Evolutionary conservation across 108 stramenopile genomes (phyloP).

Genomic region (Discostella stelligeroides): DNA sequence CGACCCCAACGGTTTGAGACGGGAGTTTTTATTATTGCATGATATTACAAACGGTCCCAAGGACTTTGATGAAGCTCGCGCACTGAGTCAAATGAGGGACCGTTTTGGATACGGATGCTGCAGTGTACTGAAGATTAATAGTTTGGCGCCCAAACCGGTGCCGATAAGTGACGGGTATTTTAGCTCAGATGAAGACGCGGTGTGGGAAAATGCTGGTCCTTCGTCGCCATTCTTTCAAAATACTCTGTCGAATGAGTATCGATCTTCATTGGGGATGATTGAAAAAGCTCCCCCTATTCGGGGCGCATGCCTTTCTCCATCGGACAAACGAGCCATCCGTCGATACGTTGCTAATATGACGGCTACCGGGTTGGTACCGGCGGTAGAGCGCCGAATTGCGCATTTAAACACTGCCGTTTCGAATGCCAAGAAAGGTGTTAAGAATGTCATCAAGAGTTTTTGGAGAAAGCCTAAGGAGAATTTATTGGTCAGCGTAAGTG

Average conservation of each 20-base stretch:
- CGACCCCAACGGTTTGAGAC: conserved; percentile 65
- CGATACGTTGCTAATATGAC: conserved; percentile 69
- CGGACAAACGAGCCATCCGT: conserved; percentile 69
- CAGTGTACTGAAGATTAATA: conserved; percentile 69
- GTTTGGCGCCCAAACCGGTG: conserved; percentile 37
- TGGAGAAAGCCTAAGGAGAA: conserved; percentile 79
- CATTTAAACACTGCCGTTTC: conserved; percentile 77
- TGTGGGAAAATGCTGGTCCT: conserved; percentile 57
- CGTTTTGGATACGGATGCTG: conserved; percentile 72
- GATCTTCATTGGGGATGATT: conserved; percentile 5
- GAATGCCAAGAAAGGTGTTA: conserved; percentile 85
- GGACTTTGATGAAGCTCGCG: conserved; percentile 52
- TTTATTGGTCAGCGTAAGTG: conserved; percentile 19
- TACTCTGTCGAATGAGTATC: conserved; percentile 15
- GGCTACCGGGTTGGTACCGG: conserved; percentile 59
- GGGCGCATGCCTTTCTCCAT: conserved; percentile 52
- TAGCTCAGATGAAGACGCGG: conserved; percentile 50
- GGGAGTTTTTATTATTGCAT: conserved; percentile 81
- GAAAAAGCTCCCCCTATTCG: conserved; percentile 19
- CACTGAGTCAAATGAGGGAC: conserved; percentile 48
- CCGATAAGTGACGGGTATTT: conserved; percentile 54
- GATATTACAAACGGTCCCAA: conserved; percentile 66
- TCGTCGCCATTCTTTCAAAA: conserved; percentile 27
- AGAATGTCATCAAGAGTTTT: conserved; percentile 84
- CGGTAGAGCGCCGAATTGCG: conserved; percentile 81